These are phyloP conservation scores for Juglanconis juglandina DNA, from an alignment of 2,329 filamentous ascomycete species.

Conservation along the genomic window DNA sequence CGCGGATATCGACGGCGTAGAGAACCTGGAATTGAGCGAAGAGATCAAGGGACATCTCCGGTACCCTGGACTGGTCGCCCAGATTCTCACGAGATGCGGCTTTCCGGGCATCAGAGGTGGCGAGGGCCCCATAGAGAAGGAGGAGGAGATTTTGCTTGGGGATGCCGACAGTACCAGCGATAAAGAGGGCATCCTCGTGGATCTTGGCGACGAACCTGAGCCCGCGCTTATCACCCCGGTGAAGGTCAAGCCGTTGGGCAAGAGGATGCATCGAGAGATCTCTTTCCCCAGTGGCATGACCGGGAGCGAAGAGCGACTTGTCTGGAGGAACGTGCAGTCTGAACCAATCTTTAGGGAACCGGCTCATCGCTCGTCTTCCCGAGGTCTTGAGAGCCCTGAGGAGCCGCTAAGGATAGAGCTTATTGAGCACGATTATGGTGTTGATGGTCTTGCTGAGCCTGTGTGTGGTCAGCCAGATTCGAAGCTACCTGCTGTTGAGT, in stretches of 20 bases:
- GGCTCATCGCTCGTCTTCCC: not conserved
- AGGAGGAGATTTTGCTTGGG: constrained; percentile 38
- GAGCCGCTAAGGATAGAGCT: not conserved
- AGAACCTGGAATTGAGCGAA: constrained; percentile 51
- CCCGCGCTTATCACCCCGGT: constrained; percentile 6
- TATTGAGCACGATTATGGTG: not conserved
- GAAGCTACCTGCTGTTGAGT: too few species aligned
- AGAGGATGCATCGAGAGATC: constrained; percentile 7
- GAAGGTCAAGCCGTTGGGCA: constrained; percentile 6
- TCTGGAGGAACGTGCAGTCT: constrained; percentile 11
- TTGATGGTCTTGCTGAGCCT: too few species aligned
- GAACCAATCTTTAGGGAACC: not conserved
- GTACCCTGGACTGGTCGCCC: constrained; percentile 39
- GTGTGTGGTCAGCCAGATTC: too few species aligned
- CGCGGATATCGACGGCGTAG: constrained; percentile 61
- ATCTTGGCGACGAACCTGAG: constrained; percentile 35
- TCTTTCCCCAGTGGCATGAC: constrained; percentile 14
- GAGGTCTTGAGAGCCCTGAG: not conserved
- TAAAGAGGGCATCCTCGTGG: constrained; percentile 37
- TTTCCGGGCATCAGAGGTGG: constrained; percentile 45
- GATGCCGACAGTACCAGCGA: constrained; percentile 27
- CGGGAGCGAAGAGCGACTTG: constrained; percentile 1
- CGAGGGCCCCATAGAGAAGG: constrained; percentile 45
- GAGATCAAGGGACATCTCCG: constrained; percentile 43
- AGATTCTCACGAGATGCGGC: constrained; percentile 51